These are phyloP conservation scores for Lactarius pseudohatsudake DNA, from an alignment of 768 basidiomycete genomes.

Conservation along the genomic window DNA sequence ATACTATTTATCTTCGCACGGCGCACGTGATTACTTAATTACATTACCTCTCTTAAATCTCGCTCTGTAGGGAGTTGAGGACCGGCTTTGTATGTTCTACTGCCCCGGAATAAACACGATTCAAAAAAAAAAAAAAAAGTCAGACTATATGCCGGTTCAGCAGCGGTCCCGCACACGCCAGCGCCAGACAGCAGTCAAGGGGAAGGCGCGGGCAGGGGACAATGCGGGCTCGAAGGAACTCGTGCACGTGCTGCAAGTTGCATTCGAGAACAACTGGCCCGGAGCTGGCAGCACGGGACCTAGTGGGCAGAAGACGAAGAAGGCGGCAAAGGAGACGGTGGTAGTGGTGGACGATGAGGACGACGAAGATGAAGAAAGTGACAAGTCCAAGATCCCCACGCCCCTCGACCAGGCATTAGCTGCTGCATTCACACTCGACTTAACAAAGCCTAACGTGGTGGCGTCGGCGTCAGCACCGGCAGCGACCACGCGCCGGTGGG, in stretches of 20 bases:
- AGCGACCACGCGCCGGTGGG: background rate
- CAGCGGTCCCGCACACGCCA: background rate
- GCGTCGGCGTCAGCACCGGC: background rate
- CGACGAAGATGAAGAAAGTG: background rate
- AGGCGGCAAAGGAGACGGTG: background rate
- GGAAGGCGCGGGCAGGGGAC: background rate
- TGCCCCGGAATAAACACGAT: too few relatives aligned
- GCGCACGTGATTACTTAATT: too few relatives aligned
- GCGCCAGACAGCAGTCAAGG: background rate
- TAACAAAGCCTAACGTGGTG: conserved; percentile 3
- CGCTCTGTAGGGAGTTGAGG: too few relatives aligned
- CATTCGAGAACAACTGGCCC: conserved; percentile 17
- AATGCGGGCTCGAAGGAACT: conserved; percentile 3
- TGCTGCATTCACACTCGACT: conserved; percentile 12
- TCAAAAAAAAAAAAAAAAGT: too few relatives aligned
- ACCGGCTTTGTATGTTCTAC: too few relatives aligned
- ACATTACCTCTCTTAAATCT: too few relatives aligned
- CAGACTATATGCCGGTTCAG: too few relatives aligned
- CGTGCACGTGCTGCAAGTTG: conserved; percentile 11
- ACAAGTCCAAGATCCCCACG: background rate
- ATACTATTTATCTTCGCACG: too few relatives aligned
- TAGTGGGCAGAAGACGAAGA: background rate
- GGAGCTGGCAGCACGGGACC: background rate
- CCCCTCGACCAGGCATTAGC: conserved; percentile 7
- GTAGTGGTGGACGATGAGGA: background rate